Base-by-base conservation (phyloP, 1,284 basidiomycete species). In the Melampsora occidentalis region DNA sequence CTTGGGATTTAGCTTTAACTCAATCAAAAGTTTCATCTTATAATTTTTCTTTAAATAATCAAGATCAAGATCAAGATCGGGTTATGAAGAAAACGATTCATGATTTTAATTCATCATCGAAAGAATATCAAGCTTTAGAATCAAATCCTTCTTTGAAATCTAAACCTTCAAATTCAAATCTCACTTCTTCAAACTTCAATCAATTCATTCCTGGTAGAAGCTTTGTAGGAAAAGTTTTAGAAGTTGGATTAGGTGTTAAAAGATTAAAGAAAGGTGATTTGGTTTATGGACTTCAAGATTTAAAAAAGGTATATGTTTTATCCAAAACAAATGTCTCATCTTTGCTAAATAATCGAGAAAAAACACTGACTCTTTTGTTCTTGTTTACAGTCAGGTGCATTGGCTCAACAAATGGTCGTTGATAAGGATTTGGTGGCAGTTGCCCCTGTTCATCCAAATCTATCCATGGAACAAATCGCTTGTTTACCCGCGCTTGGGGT, bases 211-310 rank as follows among this genome's bases (percentile, higher is more conserved):
- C 84, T 9, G 84, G 84, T 0, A 79, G 84, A 14, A 82, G 81
- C 66, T 83, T 85, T 75, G 83, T 81, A 48, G 84, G 84, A 5
- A 82, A 83, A 46, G 81, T 84, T 2, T 78, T 84, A 22, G 84
- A 84, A 68, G 79, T 78, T n/a, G 84, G 84, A 9, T 59, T 68
- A 9, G 80, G 72, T 31, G 79, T 79, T 5, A 78, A 72, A n/a
- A 78, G 76, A 61, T 64, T 81, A 68, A 82, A 81, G 73, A 83
- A 81, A 71, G 84, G 84, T 39, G 84, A 84, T 68, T 79, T 85
- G 16, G 82, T 85, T 2, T 85, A 83, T 77, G 84, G 84, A 5
- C 73, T 84, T 76, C 81, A 82, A 48, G 82, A 83, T 57, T 79
- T 82, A 59, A 80, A 81, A 59, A 82, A 80, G 80, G 78, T 63